phyloP scores from a whole-genome alignment of 2,329 filamentous ascomycete genomes.

The Sporothrix brasiliensis region DNA sequence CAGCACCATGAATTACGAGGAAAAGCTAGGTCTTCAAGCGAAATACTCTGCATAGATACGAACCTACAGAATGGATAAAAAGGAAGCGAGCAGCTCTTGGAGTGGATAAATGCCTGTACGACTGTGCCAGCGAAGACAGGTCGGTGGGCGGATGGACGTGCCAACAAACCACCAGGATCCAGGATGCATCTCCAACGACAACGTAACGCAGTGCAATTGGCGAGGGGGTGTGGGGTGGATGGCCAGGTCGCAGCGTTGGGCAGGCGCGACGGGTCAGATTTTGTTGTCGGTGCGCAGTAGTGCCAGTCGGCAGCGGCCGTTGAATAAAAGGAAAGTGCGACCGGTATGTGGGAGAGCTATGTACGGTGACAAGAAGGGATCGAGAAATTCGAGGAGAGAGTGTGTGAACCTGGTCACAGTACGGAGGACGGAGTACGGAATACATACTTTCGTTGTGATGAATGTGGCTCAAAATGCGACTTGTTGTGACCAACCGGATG shows the following conservation, averaged over 20 bases:
- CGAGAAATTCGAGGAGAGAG: not conserved
- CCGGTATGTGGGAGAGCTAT: not conserved
- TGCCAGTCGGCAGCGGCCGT: not conserved
- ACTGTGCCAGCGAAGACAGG: conserved; percentile 25
- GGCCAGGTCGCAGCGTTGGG: conserved; percentile 23
- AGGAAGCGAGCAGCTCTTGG: not conserved
- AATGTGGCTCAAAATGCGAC: not conserved
- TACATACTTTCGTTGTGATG: too few species aligned
- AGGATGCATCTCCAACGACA: conserved; percentile 10
- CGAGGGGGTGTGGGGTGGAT: not conserved
- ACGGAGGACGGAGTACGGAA: too few species aligned
- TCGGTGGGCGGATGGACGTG: conserved; percentile 14
- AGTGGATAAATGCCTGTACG: conserved; percentile 15
- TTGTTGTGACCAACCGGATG: not conserved
- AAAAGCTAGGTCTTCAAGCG: not conserved
- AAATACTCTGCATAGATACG: not conserved
- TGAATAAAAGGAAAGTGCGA: conserved; percentile 12
- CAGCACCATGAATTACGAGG: not conserved
- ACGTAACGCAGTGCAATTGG: conserved; percentile 23
- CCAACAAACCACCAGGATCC: conserved; percentile 4
- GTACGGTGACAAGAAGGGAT: not conserved
- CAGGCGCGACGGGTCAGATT: conserved; percentile 21
- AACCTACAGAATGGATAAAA: not conserved
- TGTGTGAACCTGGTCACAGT: not conserved
- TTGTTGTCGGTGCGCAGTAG: not conserved